Conservation (phyloP, 1,284 basidiomycete genomes). For the Leccinum griseonigrum region DNA sequence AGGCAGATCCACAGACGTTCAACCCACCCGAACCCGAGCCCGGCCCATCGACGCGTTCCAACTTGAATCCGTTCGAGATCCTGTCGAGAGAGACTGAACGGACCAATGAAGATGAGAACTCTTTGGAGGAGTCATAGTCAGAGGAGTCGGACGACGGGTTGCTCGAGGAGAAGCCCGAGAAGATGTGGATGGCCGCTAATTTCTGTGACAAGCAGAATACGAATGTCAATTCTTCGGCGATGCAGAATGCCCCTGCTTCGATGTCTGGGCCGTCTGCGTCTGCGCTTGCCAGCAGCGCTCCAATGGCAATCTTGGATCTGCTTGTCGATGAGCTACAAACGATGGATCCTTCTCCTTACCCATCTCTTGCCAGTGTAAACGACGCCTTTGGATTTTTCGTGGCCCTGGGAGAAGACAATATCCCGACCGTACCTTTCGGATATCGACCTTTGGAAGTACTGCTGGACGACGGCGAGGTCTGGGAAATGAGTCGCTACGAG, state of each 20-base stretch:
- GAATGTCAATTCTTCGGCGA: slow-evolving; percentile 5
- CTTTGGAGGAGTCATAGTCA: slow-evolving; percentile 9
- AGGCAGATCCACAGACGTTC: not conserved
- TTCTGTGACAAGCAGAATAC: slow-evolving; percentile 1
- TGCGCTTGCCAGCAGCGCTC: not conserved
- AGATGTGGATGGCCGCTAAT: slow-evolving; percentile 29
- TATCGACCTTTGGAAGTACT: slow-evolving; percentile 39
- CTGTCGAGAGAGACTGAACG: slow-evolving; percentile 8
- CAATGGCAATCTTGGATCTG: not conserved
- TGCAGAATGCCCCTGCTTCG: not conserved
- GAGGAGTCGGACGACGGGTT: slow-evolving; percentile 12
- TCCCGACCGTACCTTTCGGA: slow-evolving; percentile 36
- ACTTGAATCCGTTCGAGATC: slow-evolving; percentile 13
- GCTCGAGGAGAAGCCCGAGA: slow-evolving; percentile 22
- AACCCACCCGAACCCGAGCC: not conserved
- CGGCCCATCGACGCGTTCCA: slow-evolving; percentile 5
- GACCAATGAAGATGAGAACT: slow-evolving; percentile 9
- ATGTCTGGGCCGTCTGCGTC: not conserved
- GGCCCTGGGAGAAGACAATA: slow-evolving; percentile 27
- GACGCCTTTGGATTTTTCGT: slow-evolving; percentile 35
- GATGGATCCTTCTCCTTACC: not conserved
- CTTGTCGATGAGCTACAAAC: not conserved
- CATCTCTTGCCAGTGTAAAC: slow-evolving; percentile 12
- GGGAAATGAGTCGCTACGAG: slow-evolving; percentile 44
- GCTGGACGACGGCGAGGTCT: slow-evolving; percentile 36